Evolutionary conservation across 2,329 filamentous ascomycete genomes (phyloP).

Genomic region (Arthrobotrys megalospora): DNA sequence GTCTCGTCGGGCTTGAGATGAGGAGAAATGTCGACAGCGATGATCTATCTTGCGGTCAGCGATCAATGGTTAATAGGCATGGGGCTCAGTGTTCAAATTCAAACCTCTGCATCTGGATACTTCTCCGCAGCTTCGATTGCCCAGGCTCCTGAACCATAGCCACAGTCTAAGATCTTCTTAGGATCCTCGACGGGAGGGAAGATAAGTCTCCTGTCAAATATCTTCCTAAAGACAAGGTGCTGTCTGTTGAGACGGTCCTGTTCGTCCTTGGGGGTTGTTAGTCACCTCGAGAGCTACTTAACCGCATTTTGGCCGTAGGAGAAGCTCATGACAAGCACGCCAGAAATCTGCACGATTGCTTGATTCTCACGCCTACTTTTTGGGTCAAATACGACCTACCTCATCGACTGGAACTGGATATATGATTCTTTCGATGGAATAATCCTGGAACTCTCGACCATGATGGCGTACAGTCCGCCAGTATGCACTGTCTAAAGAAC

Average conservation of each 20-base stretch:
- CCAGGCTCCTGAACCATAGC: conserved; percentile 80
- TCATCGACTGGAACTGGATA: conserved; percentile 81
- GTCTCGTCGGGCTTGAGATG: conserved; percentile 77
- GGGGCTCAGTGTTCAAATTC: conserved; percentile 65
- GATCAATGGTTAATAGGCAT: conserved; percentile 52
- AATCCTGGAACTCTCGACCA: conserved; percentile 78
- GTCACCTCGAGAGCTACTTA: conserved; percentile 9
- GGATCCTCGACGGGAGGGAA: conserved; percentile 77
- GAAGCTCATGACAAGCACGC: conserved; percentile 24
- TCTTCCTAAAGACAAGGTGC: conserved; percentile 75
- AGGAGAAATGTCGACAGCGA: conserved; percentile 80
- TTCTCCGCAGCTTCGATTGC: conserved; percentile 77
- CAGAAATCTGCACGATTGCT: conserved; percentile 42
- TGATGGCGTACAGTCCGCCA: conserved; percentile 75
- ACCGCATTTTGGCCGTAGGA: background rate
- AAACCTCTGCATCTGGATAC: conserved; percentile 77
- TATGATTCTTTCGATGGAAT: conserved; percentile 76
- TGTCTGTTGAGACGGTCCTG: conserved; percentile 76
- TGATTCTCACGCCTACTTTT: conserved; percentile 13
- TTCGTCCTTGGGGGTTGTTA: conserved; percentile 73
- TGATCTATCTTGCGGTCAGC: conserved; percentile 71
- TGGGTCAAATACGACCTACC: conserved; percentile 69
- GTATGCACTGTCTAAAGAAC: conserved; percentile 73
- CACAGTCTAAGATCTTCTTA: conserved; percentile 78
- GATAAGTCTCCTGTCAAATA: conserved; percentile 78